Conservation (phyloP, 805 yeast species). For the Crinitomyces ghanaensis region DNA sequence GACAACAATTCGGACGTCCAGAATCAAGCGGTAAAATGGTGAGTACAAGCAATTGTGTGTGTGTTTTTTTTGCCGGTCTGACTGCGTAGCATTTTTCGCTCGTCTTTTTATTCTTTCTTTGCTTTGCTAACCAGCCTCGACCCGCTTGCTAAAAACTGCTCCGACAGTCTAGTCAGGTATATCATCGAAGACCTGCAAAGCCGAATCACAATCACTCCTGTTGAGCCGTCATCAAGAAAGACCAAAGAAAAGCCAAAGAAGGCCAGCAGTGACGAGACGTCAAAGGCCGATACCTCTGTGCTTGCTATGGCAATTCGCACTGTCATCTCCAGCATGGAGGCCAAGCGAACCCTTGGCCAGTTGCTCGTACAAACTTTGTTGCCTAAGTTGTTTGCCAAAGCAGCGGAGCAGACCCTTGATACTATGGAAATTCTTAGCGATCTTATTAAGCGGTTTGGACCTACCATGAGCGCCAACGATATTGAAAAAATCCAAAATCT, state of each 20-base stretch:
- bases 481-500: conserved; percentile 19
- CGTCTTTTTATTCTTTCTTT: neutral
- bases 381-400: conserved; percentile 13
- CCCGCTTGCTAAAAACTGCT: conserved; percentile 7
- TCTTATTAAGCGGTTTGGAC: conserved; percentile 39
- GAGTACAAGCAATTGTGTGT: conserved; percentile 7
- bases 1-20: conserved; percentile 66
- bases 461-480: conserved; percentile 30
- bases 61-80: too few relatives aligned
- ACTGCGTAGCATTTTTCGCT: too few relatives aligned
- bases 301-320: conserved; percentile 26
- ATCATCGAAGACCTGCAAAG: conserved; percentile 5
- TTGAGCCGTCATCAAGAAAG: conserved; percentile 4
- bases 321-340: conserved; percentile 18
- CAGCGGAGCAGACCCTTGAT: conserved; percentile 33
- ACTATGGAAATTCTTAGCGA: conserved; percentile 51
- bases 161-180: conserved; percentile 5
- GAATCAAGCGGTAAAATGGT: conserved; percentile 52
- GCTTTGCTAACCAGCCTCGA: conserved; percentile 10
- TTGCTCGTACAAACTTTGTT: conserved; percentile 20
- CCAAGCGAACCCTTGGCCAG: conserved; percentile 15
- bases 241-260: neutral
- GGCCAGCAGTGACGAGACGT: neutral
- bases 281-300: conserved; percentile 16
- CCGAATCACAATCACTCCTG: neutral